A percentile compares a stretch with the other conserved stretches of the same genome.
phyloP scores from a whole-genome alignment of 2,329 filamentous ascomycete genomes.

The Colletotrichum abscissum region DNA sequence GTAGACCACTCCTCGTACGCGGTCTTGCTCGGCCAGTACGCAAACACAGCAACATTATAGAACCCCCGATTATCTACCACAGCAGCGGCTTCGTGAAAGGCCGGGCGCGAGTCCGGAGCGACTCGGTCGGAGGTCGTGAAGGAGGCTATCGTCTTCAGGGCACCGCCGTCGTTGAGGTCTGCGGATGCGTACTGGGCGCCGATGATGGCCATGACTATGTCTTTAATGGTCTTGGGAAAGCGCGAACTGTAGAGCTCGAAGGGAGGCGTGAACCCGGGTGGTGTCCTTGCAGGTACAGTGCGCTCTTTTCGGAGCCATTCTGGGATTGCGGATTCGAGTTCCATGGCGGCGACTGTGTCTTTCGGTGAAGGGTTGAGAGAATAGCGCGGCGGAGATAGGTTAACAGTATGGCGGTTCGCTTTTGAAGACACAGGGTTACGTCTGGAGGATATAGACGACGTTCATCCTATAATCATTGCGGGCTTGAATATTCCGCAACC shows the following conservation, averaged over 20 bases:
- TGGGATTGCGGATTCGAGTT: slow-evolving; percentile 10
- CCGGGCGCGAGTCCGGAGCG: not conserved
- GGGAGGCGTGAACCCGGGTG: slow-evolving; percentile 16
- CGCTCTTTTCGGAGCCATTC: not conserved
- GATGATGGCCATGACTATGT: slow-evolving; percentile 33
- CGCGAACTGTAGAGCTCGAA: slow-evolving; percentile 30
- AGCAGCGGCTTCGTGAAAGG: slow-evolving; percentile 26
- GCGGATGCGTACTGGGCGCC: slow-evolving; percentile 26
- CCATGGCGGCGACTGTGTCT: not conserved
- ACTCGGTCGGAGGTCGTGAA: not conserved
- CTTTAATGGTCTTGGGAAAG: slow-evolving; percentile 27
- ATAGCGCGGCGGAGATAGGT: not conserved
- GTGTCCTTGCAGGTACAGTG: not conserved
- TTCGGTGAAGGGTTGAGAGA: not conserved
- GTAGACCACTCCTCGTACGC: slow-evolving; percentile 45
- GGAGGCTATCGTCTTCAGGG: slow-evolving; percentile 12
- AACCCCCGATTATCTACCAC: slow-evolving; percentile 24
- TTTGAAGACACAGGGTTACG: not conserved
- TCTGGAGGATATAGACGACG: not conserved
- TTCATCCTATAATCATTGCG: not conserved
- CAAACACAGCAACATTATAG: slow-evolving; percentile 43
- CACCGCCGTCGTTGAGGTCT: not conserved
- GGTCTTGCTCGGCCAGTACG: slow-evolving; percentile 49
- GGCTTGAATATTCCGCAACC: not conserved
- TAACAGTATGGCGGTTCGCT: not conserved